phyloP scores from a whole-genome alignment of 768 basidiomycete genomes.

The Boletus tomentosulus region DNA sequence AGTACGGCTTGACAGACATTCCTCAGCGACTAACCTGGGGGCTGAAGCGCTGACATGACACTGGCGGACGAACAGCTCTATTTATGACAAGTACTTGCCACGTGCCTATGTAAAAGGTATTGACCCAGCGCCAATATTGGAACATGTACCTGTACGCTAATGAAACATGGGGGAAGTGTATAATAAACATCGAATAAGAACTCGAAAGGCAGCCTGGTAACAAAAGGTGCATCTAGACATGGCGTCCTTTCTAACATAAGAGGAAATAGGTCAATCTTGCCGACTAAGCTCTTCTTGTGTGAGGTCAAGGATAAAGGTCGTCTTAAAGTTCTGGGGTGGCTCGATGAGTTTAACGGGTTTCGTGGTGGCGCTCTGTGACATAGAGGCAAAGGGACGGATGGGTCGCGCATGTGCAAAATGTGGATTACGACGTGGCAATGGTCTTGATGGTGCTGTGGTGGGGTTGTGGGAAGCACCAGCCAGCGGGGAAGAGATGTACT shows the following conservation, averaged over 20 bases:
- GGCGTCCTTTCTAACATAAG: neutral
- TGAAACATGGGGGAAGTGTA: constrained; percentile 12
- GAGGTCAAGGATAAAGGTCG: constrained; percentile 70
- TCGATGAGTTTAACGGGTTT: constrained; percentile 73
- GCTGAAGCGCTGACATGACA: neutral
- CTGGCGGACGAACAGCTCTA: neutral
- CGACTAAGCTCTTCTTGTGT: constrained; percentile 81
- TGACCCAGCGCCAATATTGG: constrained; percentile 8
- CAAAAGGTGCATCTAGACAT: neutral
- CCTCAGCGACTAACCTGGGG: neutral
- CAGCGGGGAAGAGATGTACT: constrained; percentile 60
- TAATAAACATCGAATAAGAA: constrained; percentile 25
- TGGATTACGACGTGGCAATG: constrained; percentile 40
- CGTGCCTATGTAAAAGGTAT: constrained; percentile 1
- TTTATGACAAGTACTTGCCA: neutral
- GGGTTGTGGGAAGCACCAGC: constrained; percentile 39
- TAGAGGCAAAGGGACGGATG: constrained; percentile 71
- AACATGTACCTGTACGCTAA: constrained; percentile 16
- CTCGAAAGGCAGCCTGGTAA: constrained; percentile 1
- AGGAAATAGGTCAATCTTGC: constrained; percentile 41
- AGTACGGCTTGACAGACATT: neutral
- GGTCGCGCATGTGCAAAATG: constrained; percentile 71
- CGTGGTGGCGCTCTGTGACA: constrained; percentile 32
- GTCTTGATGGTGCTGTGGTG: constrained; percentile 30
- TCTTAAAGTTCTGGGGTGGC: constrained; percentile 67